These are phyloP conservation scores for Arachis hypogaea DNA, from an alignment of 306 rosid species.

Conservation along the genomic window DNA sequence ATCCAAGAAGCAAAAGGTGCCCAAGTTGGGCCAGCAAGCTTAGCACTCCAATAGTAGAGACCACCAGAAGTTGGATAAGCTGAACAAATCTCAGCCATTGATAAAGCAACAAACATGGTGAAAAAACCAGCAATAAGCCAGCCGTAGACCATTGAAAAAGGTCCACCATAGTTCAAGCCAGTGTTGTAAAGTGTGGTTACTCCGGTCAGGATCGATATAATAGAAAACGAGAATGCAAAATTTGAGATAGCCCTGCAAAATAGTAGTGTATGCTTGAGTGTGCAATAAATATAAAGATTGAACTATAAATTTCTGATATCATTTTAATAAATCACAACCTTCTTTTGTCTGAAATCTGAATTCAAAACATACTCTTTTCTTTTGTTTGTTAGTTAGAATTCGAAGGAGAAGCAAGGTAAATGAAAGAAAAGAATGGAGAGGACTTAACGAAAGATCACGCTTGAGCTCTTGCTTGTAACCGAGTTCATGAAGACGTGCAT, in stretches of 20 bases:
- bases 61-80: constrained; percentile 97
- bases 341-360: too few relatives aligned
- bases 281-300: too few relatives aligned
- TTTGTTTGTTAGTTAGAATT: too few relatives aligned
- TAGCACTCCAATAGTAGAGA: constrained; percentile 97
- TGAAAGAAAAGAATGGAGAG: background rate
- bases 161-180: constrained; percentile 87
- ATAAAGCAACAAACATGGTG: constrained; percentile 84
- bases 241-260: constrained; percentile 77
- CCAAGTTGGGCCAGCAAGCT: constrained; percentile 93
- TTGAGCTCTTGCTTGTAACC: constrained; percentile 99
- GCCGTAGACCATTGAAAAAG: constrained; percentile 82
- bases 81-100: constrained; percentile 98
- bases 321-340: too few relatives aligned
- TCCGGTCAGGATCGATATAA: constrained; percentile 91
- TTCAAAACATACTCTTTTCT: too few relatives aligned
- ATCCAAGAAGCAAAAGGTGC: constrained; percentile 98
- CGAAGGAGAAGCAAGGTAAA: too few relatives aligned
- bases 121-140: constrained; percentile 77
- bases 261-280: background rate
- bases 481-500: constrained; percentile 82
- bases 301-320: too few relatives aligned
- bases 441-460: constrained; percentile 88
- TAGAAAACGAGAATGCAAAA: constrained; percentile 92
- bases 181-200: constrained; percentile 85